A percentile compares a stretch with the other conserved stretches of the same genome.
Evolutionary conservation across 441 rosid genomes (phyloP).

Genomic region (Heliophila coronopifolia): DNA sequence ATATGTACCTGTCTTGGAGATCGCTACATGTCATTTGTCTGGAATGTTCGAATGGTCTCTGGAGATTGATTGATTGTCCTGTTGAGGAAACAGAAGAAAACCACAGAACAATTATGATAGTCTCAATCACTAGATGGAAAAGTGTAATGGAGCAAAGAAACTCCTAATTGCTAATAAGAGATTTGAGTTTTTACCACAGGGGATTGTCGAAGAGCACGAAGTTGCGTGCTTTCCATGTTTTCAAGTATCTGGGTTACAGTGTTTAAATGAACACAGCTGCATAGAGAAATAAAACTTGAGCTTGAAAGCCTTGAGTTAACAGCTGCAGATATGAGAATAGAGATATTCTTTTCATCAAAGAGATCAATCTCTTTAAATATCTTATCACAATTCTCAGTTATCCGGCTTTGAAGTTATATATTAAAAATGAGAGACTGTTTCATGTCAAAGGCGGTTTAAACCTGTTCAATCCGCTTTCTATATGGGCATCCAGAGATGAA

Average conservation of each 20-base stretch:
- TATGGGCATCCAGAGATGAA: slow-evolving; percentile 28
- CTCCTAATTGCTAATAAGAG: background rate
- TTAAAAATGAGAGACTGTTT: background rate
- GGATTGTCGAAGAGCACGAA: slow-evolving; percentile 31
- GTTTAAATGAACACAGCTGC: slow-evolving; percentile 24
- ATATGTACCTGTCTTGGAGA: slow-evolving; percentile 8
- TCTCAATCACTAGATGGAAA: background rate
- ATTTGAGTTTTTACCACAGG: slow-evolving; percentile 10
- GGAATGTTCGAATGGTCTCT: slow-evolving; percentile 8
- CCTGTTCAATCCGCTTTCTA: slow-evolving; percentile 30
- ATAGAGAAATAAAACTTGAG: background rate
- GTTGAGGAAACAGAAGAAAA: background rate
- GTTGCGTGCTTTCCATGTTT: slow-evolving; percentile 32
- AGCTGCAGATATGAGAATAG: background rate
- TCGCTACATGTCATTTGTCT: background rate
- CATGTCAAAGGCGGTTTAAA: slow-evolving; percentile 1
- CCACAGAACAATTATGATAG: background rate
- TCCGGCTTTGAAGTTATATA: background rate
- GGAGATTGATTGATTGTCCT: slow-evolving; percentile 25
- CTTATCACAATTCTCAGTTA: background rate
- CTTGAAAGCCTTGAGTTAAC: slow-evolving; percentile 10
- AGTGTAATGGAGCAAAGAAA: background rate
- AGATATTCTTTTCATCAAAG: background rate
- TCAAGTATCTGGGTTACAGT: slow-evolving; percentile 30
- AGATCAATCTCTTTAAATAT: background rate